These are phyloP conservation scores for Vanrija humicola DNA, from an alignment of 1,284 basidiomycete species.

Conservation along the genomic window DNA sequence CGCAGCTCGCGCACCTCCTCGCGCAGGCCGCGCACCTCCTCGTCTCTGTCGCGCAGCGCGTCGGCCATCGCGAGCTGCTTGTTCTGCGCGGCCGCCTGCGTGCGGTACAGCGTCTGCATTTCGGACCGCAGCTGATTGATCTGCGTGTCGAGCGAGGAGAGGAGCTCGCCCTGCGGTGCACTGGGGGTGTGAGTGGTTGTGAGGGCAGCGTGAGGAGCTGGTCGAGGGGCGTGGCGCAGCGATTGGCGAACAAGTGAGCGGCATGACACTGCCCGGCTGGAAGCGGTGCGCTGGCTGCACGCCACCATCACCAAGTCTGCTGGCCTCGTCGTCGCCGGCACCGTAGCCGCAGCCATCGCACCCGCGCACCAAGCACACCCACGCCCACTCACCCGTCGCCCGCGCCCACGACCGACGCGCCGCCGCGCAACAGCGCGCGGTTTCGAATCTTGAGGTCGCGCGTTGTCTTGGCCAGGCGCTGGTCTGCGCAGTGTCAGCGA, in stretches of 20 bases:
- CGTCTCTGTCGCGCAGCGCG: constrained; percentile 86
- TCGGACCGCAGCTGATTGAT: constrained; percentile 86
- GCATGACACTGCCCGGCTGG: constrained; percentile 2
- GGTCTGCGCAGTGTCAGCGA: constrained; percentile 56
- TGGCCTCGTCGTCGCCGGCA: too few relatives aligned
- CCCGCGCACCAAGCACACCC: not conserved
- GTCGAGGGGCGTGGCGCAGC: not conserved
- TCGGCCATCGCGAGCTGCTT: constrained; percentile 94
- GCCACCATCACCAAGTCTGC: too few relatives aligned
- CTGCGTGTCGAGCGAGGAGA: constrained; percentile 85
- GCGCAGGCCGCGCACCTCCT: constrained; percentile 70
- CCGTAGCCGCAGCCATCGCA: too few relatives aligned
- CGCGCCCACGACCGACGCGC: constrained; percentile 40
- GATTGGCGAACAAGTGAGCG: constrained; percentile 3
- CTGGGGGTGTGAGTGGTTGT: not conserved
- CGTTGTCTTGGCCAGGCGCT: constrained; percentile 80
- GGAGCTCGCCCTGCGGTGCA: constrained; percentile 77
- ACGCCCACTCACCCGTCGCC: constrained; percentile 63
- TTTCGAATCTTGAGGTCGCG: constrained; percentile 85
- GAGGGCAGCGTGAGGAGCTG: not conserved
- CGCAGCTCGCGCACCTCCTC: constrained; percentile 81
- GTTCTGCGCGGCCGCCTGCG: constrained; percentile 77
- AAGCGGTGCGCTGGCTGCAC: not conserved
- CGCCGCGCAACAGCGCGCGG: constrained; percentile 62
- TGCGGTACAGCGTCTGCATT: constrained; percentile 89